Base-by-base conservation (phyloP, 2,329 filamentous ascomycete genomes). In the Talaromyces verruculosus region DNA sequence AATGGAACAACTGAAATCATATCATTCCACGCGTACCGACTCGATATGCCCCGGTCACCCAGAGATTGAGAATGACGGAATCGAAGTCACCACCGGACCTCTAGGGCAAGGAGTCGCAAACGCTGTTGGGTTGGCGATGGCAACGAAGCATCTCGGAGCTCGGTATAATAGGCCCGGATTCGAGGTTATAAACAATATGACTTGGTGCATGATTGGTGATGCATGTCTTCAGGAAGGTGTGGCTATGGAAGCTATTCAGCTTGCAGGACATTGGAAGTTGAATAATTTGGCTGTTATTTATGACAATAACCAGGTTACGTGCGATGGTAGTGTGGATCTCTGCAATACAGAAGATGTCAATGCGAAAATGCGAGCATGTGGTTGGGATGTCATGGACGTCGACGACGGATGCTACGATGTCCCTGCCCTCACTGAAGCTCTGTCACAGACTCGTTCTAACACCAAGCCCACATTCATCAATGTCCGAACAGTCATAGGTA, bases 241-340 rank as follows among this genome's bases (percentile, higher is more conserved):
- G 0, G 82, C 79, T 0, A 76, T 87, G 1, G 86, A 88, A 71
- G 83, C 86, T 0, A 82, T 88, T 58, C 82, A 82, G 3, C 80
- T 87, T 5, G 85, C 85, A 5, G 85, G 85, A 0, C 84, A 87
- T 71, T 80, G 81, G 72, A 80, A 79, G 68, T 77, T 88, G 10
- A 82, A 84, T 74, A 88, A 88, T 72, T 75, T 88, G 1, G 82
- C 81, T 3, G 74, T 88, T 30, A 83, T 87, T 57, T 88, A 88
- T 68, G 86, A 88, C 69, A 87, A 88, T 74, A 87, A 88, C 72
- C 83, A 85, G 30, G 55, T 88, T 58, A 87, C 85, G 5, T 87
- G 85, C 69, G 85, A 87, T 65, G 85, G 86, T 1, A 81, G 80
- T 1, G 80, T 87, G 2, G 84, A 87, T 71, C 76, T 82, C 37